These are phyloP conservation scores for Phyllachora maydis DNA, from an alignment of 2,329 filamentous ascomycete species.

Conservation along the genomic window DNA sequence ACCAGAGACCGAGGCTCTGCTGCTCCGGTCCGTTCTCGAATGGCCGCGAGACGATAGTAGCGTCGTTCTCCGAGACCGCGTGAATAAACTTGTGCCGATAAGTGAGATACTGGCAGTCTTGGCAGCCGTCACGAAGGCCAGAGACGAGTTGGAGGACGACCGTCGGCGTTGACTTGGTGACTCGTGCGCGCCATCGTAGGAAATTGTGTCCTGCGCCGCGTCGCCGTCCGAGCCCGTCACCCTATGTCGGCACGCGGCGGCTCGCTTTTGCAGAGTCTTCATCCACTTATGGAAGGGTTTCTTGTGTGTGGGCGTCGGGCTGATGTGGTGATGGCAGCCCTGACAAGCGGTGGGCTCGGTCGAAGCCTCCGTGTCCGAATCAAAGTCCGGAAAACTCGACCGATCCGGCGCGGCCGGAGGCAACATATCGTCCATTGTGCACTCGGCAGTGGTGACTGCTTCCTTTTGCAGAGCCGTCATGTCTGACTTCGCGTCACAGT, in stretches of 20 bases:
- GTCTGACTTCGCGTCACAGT: too few relatives aligned
- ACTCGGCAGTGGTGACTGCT: too few relatives aligned
- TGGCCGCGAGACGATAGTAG: conserved; percentile 31
- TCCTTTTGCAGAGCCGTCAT: too few relatives aligned
- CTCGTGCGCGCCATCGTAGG: conserved; percentile 7
- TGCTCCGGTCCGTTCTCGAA: conserved; percentile 41
- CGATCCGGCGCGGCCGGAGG: too few relatives aligned
- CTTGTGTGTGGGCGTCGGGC: too few relatives aligned
- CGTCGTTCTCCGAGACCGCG: conserved; percentile 33
- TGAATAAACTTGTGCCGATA: conserved; percentile 47
- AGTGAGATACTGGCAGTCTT: conserved; percentile 67
- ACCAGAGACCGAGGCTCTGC: conserved; percentile 35
- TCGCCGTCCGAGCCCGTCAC: conserved; percentile 5
- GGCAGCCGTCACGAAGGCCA: conserved; percentile 60
- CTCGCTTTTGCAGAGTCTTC: conserved; percentile 42
- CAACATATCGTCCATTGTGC: too few relatives aligned
- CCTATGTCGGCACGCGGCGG: conserved; percentile 18
- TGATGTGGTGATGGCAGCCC: too few relatives aligned
- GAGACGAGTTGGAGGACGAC: conserved; percentile 53
- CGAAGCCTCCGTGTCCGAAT: too few relatives aligned
- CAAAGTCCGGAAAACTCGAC: too few relatives aligned
- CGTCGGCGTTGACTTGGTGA: conserved; percentile 20
- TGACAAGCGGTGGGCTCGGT: too few relatives aligned
- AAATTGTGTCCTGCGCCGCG: conserved; percentile 13
- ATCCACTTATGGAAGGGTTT: conserved; percentile 54